Evolutionary conservation across 805 yeast genomes (phyloP).

Genomic region (Nakazawaea sp.): DNA sequence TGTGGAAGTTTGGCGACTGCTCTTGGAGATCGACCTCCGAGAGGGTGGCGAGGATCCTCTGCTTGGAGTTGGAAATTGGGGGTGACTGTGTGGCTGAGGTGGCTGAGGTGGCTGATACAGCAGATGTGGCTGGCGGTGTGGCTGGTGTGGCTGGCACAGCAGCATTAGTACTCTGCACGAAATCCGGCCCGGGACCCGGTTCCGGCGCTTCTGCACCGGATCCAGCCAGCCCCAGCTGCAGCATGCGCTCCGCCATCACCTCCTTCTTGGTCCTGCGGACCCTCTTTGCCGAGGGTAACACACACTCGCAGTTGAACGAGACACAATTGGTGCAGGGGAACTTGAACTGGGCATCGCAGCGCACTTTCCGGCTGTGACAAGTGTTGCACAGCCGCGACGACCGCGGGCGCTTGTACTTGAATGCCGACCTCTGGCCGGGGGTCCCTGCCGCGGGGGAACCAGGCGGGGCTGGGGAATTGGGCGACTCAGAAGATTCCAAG

Average conservation of each 20-base stretch:
- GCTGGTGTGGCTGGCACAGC: too few species aligned
- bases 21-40: slow-evolving; percentile 14
- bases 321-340: slow-evolving; percentile 66
- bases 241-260: slow-evolving; percentile 11
- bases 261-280: slow-evolving; percentile 26
- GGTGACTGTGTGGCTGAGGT: too few species aligned
- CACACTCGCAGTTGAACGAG: slow-evolving; percentile 67
- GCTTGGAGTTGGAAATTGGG: neutral
- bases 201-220: too few species aligned
- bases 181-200: neutral
- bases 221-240: neutral
- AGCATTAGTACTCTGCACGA: neutral
- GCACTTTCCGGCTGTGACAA: slow-evolving; percentile 75
- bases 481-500: too few species aligned
- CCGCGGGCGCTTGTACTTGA: slow-evolving; percentile 46
- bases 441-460: too few species aligned
- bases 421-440: too few species aligned
- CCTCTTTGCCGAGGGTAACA: slow-evolving; percentile 53
- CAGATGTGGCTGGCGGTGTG: too few species aligned
- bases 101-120: too few species aligned
- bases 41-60: slow-evolving; percentile 5
- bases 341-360: slow-evolving; percentile 60
- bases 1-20: slow-evolving; percentile 11
- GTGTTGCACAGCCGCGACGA: slow-evolving; percentile 70
- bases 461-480: too few species aligned